Evolutionary conservation across 2,329 filamentous ascomycete genomes (phyloP), one percentile per base, ranked within the genome.

Genomic region (Calonectria leucothoes): DNA sequence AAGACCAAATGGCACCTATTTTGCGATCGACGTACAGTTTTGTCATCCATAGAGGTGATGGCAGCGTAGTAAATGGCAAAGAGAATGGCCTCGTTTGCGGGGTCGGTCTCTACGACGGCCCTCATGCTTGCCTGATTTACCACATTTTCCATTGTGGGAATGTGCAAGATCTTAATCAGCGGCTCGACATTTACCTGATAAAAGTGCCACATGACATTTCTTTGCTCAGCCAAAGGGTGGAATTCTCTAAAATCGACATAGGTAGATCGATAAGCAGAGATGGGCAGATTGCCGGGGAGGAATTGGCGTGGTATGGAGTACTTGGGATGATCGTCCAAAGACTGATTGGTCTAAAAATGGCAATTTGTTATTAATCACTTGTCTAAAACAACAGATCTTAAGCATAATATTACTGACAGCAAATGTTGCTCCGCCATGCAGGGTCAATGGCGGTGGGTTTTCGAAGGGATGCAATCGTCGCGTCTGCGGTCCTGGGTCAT

Each of bases 1-100:
- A 5, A 17, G 14, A 17, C 12, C 6, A n/a, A n/a, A 11, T 17
- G 6, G n/a, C 17, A n/a, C 35, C 11, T 17, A 29, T n/a, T 10
- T n/a, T 35, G 48, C 1, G 45, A 7, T n/a, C 20, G 17, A 2
- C 12, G 1, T 29, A 61, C 55, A 11, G 35, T 61, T 7, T 61
- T 61, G 2, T 63, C 55, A 14, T 68, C 35, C 31, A 69, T 66
- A 2, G 52, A 55, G 17, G 65, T 72, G 29, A 72, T 23, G 20
- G 65, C 70, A 15, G 65, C 65, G 27, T 72, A 72, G 17, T 67
- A 72, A 11, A 72, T 69, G 25, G 70, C 33, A 23, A 72, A 72
- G 10, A 69, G 33, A n/a, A 72, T 23, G 6, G 66, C 66, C 14
- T 68, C 51, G 29, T 64, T 12, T 23, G 29, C 27, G 0, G 59